Evolutionary conservation across 1,284 basidiomycete species (phyloP), one percentile per base, ranked within the genome.

Genomic region (Xerocomus amazonicus): DNA sequence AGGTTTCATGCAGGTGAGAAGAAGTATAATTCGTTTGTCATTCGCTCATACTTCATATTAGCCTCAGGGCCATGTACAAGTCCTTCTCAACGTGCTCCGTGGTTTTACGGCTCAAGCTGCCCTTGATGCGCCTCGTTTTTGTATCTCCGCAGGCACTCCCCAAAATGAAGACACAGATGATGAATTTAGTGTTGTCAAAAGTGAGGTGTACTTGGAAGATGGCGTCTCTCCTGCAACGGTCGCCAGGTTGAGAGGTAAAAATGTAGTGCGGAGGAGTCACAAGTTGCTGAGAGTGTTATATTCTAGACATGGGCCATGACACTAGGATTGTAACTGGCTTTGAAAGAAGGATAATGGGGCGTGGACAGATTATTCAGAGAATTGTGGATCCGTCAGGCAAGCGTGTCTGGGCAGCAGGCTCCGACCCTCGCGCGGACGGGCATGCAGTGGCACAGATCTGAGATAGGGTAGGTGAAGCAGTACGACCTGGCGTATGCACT

Each of bases 121-220:
- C 7, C 77, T 97, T 35, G 96, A 97, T 70, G 89, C 93, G 0
- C 94, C 93, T 4, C 81, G 94, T n/a, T 96, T 97, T 74, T 97
- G 93, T 67, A 95, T 97, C 53, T 91, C 91, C 17, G 80, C 91
- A 4, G 90, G 89, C 17, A 79, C 79, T 57, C 87, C 90, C 0
- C 85, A 89, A 52, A 71, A 80, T 1, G 76, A 79, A 48, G 73
- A 73, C 37, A 67, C 69, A 33, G 70, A 70, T 23, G 77, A 73
- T 5, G 67, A 72, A 32, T 78, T 83, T 0, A 82, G 84, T 2
- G 83, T 89, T 59, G 78, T 87, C 45, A 89, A 90, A 61, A 87
- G 85, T 52, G 84, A 88, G 56, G 86, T 97, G 5, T 93, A 87
- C 68, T 81, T 97, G 48, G 95, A 97, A 68, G 90, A 94, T 28